These are phyloP conservation scores for Trichoderma virens DNA, from an alignment of 495 filamentous ascomycete species.

Conservation along the genomic window DNA sequence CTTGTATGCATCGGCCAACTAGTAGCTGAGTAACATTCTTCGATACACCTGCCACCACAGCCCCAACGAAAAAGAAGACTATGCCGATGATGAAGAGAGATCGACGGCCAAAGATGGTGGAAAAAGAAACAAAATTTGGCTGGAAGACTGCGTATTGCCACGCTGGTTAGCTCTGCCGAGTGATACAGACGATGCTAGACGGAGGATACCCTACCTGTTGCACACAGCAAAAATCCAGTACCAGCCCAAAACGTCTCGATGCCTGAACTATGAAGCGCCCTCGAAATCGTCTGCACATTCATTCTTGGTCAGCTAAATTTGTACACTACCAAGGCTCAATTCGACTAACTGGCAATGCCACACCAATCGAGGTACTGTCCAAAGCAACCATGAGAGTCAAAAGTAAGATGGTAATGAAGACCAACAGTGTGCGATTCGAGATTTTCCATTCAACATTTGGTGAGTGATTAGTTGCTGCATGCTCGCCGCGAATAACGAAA, in stretches of 20 bases:
- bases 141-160: conserved; percentile 41
- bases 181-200: neutral
- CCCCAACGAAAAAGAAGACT: conserved; percentile 49
- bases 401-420: neutral
- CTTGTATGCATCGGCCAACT: conserved; percentile 59
- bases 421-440: neutral
- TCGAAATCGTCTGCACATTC: neutral
- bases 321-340: conserved; percentile 31
- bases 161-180: neutral
- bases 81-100: conserved; percentile 39
- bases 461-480: neutral
- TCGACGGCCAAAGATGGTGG: conserved; percentile 44
- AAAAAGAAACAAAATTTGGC: conserved; percentile 42
- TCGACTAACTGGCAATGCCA: conserved; percentile 59
- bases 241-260: conserved; percentile 56
- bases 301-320: conserved; percentile 8
- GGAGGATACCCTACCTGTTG: neutral
- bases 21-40: conserved; percentile 54
- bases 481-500: neutral
- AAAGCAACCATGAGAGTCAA: conserved; percentile 41
- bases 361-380: conserved; percentile 66
- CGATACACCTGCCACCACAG: conserved; percentile 51
- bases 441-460: neutral
- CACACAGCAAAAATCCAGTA: conserved; percentile 42
- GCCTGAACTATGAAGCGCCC: conserved; percentile 21